Conservation (phyloP, 2,329 filamentous ascomycete genomes). For the Calonectria ilicicola region DNA sequence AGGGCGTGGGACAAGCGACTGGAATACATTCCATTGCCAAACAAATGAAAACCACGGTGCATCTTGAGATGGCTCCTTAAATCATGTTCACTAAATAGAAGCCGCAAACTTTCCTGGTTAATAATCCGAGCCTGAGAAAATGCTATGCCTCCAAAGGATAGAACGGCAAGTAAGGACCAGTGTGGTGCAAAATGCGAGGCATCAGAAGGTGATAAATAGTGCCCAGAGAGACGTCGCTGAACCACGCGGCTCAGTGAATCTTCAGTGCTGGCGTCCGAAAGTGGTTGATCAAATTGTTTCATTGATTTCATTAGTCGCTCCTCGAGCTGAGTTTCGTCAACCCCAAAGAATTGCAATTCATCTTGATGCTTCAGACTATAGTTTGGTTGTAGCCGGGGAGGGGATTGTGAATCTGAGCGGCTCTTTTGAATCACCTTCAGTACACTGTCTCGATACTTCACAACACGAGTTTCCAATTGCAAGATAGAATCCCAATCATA, state of each 20-base stretch:
- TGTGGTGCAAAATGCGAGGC: constrained; percentile 59
- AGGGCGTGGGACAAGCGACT: constrained; percentile 84
- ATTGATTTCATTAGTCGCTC: constrained; percentile 64
- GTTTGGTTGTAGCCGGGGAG: neutral
- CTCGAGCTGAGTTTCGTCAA: constrained; percentile 60
- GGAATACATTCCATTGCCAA: constrained; percentile 87
- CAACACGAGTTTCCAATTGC: constrained; percentile 70
- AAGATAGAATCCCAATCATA: constrained; percentile 80
- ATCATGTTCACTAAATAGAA: constrained; percentile 81
- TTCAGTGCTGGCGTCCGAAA: constrained; percentile 34
- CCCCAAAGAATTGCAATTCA: constrained; percentile 61
- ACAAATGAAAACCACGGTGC: constrained; percentile 83
- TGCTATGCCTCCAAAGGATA: constrained; percentile 83
- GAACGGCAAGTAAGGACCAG: constrained; percentile 71
- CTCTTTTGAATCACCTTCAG: constrained; percentile 36
- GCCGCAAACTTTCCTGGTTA: constrained; percentile 78
- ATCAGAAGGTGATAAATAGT: constrained; percentile 30
- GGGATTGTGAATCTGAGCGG: constrained; percentile 1
- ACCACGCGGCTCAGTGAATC: constrained; percentile 57
- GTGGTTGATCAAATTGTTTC: constrained; percentile 52
- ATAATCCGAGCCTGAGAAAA: constrained; percentile 80
- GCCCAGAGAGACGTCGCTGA: constrained; percentile 51
- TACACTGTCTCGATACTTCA: constrained; percentile 48
- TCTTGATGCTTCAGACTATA: neutral
- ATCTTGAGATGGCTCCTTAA: constrained; percentile 79